Base-by-base conservation (phyloP, 345 rosid species). In the Arabidopsis thaliana region DNA sequence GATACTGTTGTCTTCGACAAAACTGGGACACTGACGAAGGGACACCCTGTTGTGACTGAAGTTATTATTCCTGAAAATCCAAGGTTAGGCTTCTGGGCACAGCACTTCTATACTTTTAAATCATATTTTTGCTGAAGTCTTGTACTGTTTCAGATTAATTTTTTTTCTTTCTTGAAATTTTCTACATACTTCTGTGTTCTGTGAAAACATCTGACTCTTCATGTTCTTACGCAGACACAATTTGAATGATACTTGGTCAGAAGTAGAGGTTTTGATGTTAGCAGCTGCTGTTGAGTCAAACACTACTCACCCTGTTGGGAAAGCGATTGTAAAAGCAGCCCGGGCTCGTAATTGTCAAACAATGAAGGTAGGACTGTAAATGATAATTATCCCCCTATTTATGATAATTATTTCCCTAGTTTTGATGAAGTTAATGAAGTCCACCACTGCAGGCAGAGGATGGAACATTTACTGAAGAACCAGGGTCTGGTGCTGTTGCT, bases 221-320 rank as follows among this genome's bases (percentile, higher is more conserved):
- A 65, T 73, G 72, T 65, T 79, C 71, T 81, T 71, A 34, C 68
- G 80, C 91, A 89, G 97, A 53, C 65, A 81, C 67, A 74, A 78
- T 81, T 50, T 79, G 38, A 65, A 50, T 55, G 38, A 70, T 55
- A 45, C 64, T 53, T 82, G 63, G 89, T 87, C 97, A 48, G 92
- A 90, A 79, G 82, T 48, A 79, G 96, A 94, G 82, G 81, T 90
- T 70, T 85, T 94, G 71, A 84, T 72, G 79, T 76, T 94, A 77
- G 98, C 98, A 69, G 95, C 98, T 75, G 89, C 84, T 75, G 97
- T 94, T 67, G 98, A 94, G 84, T 86, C 87, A 75, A 89, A 91
- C 80, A 94, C 96, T 13, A 58, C 90, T 73, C 98, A 94, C 79
- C 98, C 98, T 51, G 87, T 94, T 67, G 98, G 97, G 51, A 94